Evolutionary conservation across 192 early-diverging fungal species (phyloP).

Genomic region (Pilaira anomala): DNA sequence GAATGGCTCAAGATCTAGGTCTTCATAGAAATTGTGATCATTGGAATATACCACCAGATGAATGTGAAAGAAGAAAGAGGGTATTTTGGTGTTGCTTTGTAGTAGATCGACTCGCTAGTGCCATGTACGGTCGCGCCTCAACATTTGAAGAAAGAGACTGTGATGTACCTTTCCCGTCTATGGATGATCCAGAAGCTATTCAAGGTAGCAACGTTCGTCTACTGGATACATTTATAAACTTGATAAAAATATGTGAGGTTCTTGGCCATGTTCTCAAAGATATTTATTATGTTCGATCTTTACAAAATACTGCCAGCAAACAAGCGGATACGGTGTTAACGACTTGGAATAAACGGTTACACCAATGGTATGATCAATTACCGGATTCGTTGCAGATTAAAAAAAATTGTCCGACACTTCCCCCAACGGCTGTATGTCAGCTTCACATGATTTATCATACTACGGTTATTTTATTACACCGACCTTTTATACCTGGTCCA

Average conservation of each 20-base stretch:
- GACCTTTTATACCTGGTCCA: slow-evolving; percentile 42
- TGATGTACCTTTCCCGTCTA: slow-evolving; percentile 34
- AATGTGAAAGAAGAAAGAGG: slow-evolving; percentile 61
- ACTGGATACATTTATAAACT: slow-evolving; percentile 14
- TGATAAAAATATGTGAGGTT: slow-evolving; percentile 33
- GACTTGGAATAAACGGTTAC: slow-evolving; percentile 14
- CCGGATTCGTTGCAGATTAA: slow-evolving; percentile 31
- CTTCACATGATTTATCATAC: slow-evolving; percentile 52
- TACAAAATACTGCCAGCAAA: slow-evolving; percentile 3
- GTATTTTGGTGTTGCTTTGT: slow-evolving; percentile 76
- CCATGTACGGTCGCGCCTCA: slow-evolving; percentile 57
- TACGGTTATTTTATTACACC: slow-evolving; percentile 49
- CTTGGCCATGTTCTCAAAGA: slow-evolving; percentile 48
- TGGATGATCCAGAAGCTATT: slow-evolving; percentile 15
- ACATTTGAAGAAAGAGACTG: slow-evolving; percentile 45
- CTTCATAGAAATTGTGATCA: slow-evolving; percentile 64
- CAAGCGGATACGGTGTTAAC: slow-evolving; percentile 19
- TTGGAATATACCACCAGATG: slow-evolving; percentile 50
- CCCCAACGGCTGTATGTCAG: slow-evolving; percentile 22
- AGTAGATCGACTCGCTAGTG: slow-evolving; percentile 61
- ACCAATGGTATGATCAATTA: slow-evolving; percentile 40
- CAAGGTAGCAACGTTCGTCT: slow-evolving; percentile 36
- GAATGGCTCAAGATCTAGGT: slow-evolving; percentile 74
- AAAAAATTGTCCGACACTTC: neutral
- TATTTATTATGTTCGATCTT: slow-evolving; percentile 45